Evolutionary conservation across 305 asterid species (phyloP), one percentile per base, ranked within the genome.

Genomic region (Withania somnifera): DNA sequence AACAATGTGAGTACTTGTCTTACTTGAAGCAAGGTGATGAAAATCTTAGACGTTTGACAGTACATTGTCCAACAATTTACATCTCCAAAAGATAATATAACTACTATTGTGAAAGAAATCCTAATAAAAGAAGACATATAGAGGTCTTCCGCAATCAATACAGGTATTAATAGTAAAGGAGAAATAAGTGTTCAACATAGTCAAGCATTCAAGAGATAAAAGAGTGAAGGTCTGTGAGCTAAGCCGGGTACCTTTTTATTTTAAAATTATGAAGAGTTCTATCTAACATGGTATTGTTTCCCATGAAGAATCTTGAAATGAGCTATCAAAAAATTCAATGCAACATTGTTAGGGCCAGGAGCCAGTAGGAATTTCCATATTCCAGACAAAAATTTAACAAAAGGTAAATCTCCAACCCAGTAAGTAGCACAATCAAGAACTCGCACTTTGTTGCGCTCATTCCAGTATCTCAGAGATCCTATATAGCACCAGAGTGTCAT

Each of bases 381-480:
- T 34, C 99, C 98, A 30, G 97, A 89, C 90, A 94, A 89, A 71
- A 98, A 92, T 87, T 88, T 94, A 38, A 96, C 92, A 15, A 87
- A 96, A 82, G 99, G 98, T 79, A 96, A 88, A 80, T 88, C 94
- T 86, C 90, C 91, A 80, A 92, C 98, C 98, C 98, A 94, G 83
- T 82, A 60, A 69, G 90, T 90, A 85, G 97, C 99, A 91, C 95
- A 94, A 84, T 92, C 97, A 47, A 96, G 91, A 47, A 98, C 93
- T 85, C 83, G 91, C 82, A 90, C 94, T 86, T 94, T 92, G 87
- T 89, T 93, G 84, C 98, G 98, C 86, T 94, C 97, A 80, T 86
- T 85, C 99, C 99, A 96, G 86, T 91, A 94, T 89, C 86, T 88
- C 52, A 96, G 92, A 87, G 98, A 92, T 81, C 98, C 99, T 96